phyloP scores from a whole-genome alignment of 495 filamentous ascomycete genomes.

The Aspergillus ellipticus region DNA sequence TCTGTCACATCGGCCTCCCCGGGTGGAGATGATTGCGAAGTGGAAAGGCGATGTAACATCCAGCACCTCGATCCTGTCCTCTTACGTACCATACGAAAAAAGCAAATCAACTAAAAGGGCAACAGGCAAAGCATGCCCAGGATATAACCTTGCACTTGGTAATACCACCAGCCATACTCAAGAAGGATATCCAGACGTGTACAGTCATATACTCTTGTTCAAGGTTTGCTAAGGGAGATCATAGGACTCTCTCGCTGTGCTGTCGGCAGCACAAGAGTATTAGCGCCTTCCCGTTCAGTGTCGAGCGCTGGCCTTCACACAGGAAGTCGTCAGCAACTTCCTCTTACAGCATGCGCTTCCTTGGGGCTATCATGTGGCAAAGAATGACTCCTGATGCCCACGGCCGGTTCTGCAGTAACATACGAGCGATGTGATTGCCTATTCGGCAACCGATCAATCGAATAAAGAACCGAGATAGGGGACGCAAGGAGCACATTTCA shows the following conservation, averaged over 20 bases:
- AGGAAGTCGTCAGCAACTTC: not conserved
- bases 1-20: not conserved
- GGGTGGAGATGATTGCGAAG: not conserved
- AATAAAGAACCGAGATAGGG: slow-evolving; percentile 1
- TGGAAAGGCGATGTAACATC: not conserved
- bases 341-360: not conserved
- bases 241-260: not conserved
- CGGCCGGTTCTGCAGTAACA: not conserved
- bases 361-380: not conserved
- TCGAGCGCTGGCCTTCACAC: not conserved
- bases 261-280: not conserved
- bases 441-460: slow-evolving; percentile 6
- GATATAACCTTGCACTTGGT: not conserved
- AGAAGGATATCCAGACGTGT: not conserved
- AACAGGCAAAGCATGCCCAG: not conserved
- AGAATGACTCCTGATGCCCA: not conserved
- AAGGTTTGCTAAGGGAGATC: not conserved
- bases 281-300: not conserved
- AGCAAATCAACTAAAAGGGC: not conserved
- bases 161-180: not conserved
- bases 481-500: slow-evolving; percentile 2
- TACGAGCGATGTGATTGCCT: not conserved
- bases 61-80: not conserved
- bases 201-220: not conserved
- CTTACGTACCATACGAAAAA: not conserved